Base-by-base conservation (phyloP, 2,329 filamentous ascomycete species). In the Hypomyces rosellus region DNA sequence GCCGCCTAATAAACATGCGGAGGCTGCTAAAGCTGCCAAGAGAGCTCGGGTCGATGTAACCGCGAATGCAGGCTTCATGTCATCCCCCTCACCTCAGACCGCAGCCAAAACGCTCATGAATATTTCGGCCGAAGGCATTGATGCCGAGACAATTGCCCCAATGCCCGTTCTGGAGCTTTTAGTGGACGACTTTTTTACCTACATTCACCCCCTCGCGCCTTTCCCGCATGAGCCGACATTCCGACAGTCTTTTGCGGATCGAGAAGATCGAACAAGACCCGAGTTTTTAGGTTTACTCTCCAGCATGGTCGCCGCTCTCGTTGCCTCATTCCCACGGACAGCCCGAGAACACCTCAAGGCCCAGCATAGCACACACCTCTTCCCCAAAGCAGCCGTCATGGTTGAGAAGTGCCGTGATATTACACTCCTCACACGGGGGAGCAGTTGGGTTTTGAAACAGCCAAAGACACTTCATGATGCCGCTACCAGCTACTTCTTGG, bases 181-280 rank as follows among this genome's bases (percentile, higher is more conserved):
- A 14, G 79, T 91, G 51, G 85, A 90, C 64, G 87, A 91, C 69
- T 91, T 88, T 74, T 91, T 90, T 68, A 89, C 84, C 15, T 89
- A 89, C 63, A 85, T 90, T 48, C 85, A 90, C 59, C 87, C 87
- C 1, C 75, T 91, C 8, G 81, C 80, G 51, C 87, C 87, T 0
- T 90, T 91, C 51, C 87, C 87, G 0, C 87, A 91, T 65, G 85
- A 90, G 62, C 85, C 86, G 0, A 86, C 85, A 4, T 90, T 91
- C 64, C 78, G 86, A 18, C 77, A 82, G 54, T 82, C 82, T 1
- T 87, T 89, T 64, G 75, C 75, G 7, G 76, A 77, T 49, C 76
- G 86, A 34, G 80, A 87, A 60, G 86, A 89, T 62, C 74, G 82
- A 47, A 78, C 74, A 6, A 82, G 81, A 56, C 78, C 80, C 9